Evolutionary conservation across 1,139 yeast species (phyloP), one percentile per base, ranked within the genome.

Genomic region (Yamadazyma sp.): DNA sequence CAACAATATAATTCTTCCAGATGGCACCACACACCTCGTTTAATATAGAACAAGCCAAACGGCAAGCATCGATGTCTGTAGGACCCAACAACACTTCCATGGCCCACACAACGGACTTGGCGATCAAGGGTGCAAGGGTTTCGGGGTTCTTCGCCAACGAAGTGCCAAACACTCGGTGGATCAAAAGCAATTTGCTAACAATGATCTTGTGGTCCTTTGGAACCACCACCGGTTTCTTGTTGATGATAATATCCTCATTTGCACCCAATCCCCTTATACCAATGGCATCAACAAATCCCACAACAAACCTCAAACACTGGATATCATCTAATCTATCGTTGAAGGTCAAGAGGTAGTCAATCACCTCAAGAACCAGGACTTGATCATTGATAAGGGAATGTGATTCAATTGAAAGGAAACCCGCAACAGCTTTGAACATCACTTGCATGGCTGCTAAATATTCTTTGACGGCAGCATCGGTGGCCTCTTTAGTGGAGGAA

Each of bases 1-100:
- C 57, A 3, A 48, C 45, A 25, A 51, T 46, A 27, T 62, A 53
- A 10, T 61, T 55, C 6, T 45, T 46, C 75, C 76, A 70, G 33
- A 61, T 66, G 38, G 51, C 57, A 33, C 50, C 60, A 52, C 80
- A 72, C 17, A 74, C 70, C 15, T 80, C 65, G 35, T 79, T 65
- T 47, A 82, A 53, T 22, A 81, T 66, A 29, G 82, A 75, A 45
- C 78, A 73, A 0, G 89, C 83, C 47, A 84, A 63, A 58, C 94
- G 70, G 3, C 80, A 59, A 16, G 82, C 80, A 33, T 78, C 82
- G 25, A 77, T 51, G 51, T 81, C 86, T 14, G 69, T 61, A 2
- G 73, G 70, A 7, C 78, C 76, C 39, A 67, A 56, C 31, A 80
- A 72, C 3, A 82, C 78, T 41, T 79, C 78, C 64, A 82, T 64